Percentiles rank a stretch among this genome's conserved stretches.
These are phyloP conservation scores for Neurospora sp. DNA, from an alignment of 495 filamentous ascomycete genomes.

Conservation along the genomic window DNA sequence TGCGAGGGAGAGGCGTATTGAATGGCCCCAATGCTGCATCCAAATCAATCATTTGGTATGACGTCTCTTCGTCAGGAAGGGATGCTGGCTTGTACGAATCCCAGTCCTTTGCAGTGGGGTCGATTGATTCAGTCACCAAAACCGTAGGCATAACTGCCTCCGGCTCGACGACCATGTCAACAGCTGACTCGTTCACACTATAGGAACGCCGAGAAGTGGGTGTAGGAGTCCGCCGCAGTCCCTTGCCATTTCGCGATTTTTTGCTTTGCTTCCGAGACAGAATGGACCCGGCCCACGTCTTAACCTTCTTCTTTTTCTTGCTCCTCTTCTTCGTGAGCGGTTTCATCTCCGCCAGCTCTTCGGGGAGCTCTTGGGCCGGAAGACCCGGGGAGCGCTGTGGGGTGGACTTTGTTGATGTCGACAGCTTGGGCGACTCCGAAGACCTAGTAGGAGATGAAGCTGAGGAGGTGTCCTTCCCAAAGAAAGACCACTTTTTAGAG, in stretches of 20 bases:
- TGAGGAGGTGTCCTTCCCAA: conserved; percentile 38
- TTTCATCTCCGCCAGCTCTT: conserved; percentile 7
- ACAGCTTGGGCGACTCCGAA: conserved; percentile 21
- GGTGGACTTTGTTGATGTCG: conserved; percentile 2
- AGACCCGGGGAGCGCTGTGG: conserved; percentile 8
- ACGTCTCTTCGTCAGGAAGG: conserved; percentile 41
- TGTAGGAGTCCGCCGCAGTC: conserved; percentile 31
- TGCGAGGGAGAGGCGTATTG: conserved; percentile 60
- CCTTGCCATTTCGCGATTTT: conserved; percentile 32
- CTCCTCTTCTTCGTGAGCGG: conserved; percentile 38
- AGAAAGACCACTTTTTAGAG: conserved; percentile 44
- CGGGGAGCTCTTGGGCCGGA: not conserved
- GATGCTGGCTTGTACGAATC: conserved; percentile 5
- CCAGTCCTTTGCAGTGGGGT: conserved; percentile 15
- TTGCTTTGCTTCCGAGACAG: conserved; percentile 51
- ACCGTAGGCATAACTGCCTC: conserved; percentile 18
- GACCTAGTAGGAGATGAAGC: conserved; percentile 34
- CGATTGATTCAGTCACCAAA: conserved; percentile 16
- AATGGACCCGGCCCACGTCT: conserved; percentile 70
- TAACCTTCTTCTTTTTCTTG: conserved; percentile 71
- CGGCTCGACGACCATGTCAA: conserved; percentile 12
- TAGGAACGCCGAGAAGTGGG: conserved; percentile 24
- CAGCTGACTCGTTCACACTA: conserved; percentile 10
- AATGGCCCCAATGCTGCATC: conserved; percentile 94
- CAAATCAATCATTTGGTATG: conserved; percentile 80